Evolutionary conservation across 2,329 filamentous ascomycete species (phyloP).

Genomic region (Apiospora marii): DNA sequence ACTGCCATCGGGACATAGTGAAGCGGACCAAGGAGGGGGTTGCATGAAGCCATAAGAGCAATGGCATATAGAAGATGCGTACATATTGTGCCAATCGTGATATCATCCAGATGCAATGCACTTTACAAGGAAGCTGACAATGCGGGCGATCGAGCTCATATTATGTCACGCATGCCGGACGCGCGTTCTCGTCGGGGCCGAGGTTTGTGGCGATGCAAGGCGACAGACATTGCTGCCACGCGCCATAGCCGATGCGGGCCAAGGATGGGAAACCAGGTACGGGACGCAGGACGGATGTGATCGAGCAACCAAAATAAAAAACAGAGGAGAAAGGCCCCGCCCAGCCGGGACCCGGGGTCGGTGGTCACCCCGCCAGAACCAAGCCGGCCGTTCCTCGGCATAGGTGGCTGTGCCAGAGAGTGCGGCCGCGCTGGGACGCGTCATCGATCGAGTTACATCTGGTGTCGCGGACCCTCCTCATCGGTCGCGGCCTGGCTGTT

Average conservation of each 20-base stretch:
- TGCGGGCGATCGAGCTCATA: slow-evolving; percentile 1
- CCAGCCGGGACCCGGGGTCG: slow-evolving; percentile 7
- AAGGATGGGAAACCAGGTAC: slow-evolving; percentile 4
- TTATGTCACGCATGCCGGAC: not conserved
- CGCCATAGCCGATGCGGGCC: not conserved
- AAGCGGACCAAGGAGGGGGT: not conserved
- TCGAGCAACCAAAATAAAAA: not conserved
- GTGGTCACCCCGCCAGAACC: slow-evolving; percentile 5
- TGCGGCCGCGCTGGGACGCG: slow-evolving; percentile 12
- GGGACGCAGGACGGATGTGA: not conserved
- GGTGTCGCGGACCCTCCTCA: slow-evolving; percentile 18
- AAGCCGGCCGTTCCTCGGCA: slow-evolving; percentile 15
- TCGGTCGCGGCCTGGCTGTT: not conserved
- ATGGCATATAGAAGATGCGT: not conserved
- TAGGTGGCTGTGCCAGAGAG: slow-evolving; percentile 5
- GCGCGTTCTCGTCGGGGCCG: not conserved
- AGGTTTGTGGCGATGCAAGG: slow-evolving; percentile 8
- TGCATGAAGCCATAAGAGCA: not conserved
- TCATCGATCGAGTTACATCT: slow-evolving; percentile 16
- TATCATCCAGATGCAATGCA: slow-evolving; percentile 1
- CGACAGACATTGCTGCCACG: not conserved
- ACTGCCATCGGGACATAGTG: not conserved
- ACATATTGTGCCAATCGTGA: not conserved
- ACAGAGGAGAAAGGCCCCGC: not conserved
- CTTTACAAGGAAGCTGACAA: not conserved